Base-by-base conservation (phyloP, 83 land plant genomes). In the Picea abies region DNA sequence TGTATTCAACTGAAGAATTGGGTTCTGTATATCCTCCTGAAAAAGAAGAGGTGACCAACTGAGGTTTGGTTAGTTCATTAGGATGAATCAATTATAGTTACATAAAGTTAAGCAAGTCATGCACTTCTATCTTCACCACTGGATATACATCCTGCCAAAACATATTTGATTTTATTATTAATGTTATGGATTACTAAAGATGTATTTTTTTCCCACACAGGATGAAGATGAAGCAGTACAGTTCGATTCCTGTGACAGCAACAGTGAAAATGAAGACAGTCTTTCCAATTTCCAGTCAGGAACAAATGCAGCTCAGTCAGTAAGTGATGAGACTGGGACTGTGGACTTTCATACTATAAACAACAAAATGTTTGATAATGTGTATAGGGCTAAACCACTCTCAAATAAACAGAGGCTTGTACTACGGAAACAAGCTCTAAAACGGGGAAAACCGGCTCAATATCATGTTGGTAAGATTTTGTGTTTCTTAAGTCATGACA, bases 401-500 rank as follows among this genome's bases (percentile, higher is more conserved):
- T 86, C 95, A 22, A 93, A 91, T 52, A 86, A 69, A 88, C 90
- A 91, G 82, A 91, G 93, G 80, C 93, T 93, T 70, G 71, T 91
- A 10, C 66, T 93, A n/a, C 79, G 95, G 52, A 91, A 82, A 68
- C 90, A 91, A 81, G 95, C 95, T 22, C 88, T 91, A 32, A 84
- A 66, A 76, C 84, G 86, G 89, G 87, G 62, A 75, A 87, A 86
- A 63, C 85, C 85, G 47, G 93, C 90, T 41, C 86, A 88, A 60
- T 80, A 89, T 47, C 90, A 91, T 77, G 76, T 93, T 76, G 95
- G 95, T 93, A 91, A 86, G 29, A 17, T 2, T 60, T 78, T 4
- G 35, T 32, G 37, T 25, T 78, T 25, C 52, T 44, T 9, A 8
- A 39, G 22, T 73, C 20, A 22, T 73, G 44, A 44, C 56, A 41